phyloP scores from a whole-genome alignment of 306 rosid species.

The Vicia sativa region DNA sequence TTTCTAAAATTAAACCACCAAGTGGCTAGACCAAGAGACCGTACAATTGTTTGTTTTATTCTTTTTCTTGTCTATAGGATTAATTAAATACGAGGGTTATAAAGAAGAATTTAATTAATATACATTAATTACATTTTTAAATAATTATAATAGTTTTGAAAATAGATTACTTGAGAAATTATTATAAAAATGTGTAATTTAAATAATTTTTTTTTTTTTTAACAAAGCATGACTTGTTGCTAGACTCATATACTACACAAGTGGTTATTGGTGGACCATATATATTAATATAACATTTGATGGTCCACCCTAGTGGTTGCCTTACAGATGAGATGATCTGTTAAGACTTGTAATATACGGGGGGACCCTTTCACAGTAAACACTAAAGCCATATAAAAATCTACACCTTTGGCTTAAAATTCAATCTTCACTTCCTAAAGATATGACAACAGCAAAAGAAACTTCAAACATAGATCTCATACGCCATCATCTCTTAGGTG shows the following conservation, averaged over 20 bases:
- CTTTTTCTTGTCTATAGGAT: background rate
- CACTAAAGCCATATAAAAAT: conserved; percentile 7
- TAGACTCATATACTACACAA: background rate
- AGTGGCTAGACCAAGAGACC: background rate
- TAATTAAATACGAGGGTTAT: background rate
- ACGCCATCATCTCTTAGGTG: conserved; percentile 62
- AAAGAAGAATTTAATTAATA: too few species aligned
- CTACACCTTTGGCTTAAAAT: conserved; percentile 10
- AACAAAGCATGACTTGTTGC: too few species aligned
- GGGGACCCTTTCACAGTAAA: conserved; percentile 1
- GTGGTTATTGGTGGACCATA: background rate
- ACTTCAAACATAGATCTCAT: conserved; percentile 59
- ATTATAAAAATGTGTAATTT: too few species aligned
- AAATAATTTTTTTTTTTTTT: too few species aligned
- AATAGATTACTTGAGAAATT: too few species aligned
- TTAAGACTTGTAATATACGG: background rate
- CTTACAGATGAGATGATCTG: background rate
- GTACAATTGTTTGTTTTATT: background rate
- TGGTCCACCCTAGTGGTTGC: background rate
- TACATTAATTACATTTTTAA: too few species aligned
- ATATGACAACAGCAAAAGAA: conserved; percentile 47
- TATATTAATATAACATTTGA: background rate
- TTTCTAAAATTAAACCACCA: background rate
- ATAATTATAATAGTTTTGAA: too few species aligned
- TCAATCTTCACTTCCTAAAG: conserved; percentile 21